Base-by-base conservation (phyloP, 2,329 filamentous ascomycete species). In the Pseudogymnoascus sp. region DNA sequence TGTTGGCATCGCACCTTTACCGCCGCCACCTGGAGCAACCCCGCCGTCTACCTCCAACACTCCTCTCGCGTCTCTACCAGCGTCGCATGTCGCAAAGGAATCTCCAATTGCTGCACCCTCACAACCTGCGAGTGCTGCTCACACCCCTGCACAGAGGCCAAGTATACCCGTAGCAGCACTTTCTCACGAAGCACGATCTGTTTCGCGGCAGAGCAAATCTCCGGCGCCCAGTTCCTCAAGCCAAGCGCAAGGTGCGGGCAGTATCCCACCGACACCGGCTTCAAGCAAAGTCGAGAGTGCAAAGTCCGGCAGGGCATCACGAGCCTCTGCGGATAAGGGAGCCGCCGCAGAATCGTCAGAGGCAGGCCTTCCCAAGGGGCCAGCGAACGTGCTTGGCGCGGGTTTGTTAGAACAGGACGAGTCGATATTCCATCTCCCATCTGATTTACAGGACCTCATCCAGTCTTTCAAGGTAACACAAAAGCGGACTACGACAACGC, bases 1-100 rank as follows among this genome's bases (percentile, higher is more conserved):
- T 72, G 88, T 97, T 31, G 94, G 94, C 27, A 97, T 99, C 71
- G 88, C 93, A 63, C 94, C 94, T 41, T 80, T 97, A 71, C 94
- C 94, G 62, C 93, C 94, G 65, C 94, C 94, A 70, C 92, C 92
- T 29, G 89, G 89, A 38, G 75, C 80, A 44, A 63, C 70, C n/a
- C 85, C 81, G 64, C 75, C 79, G 64, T 77, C 75, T 60, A 78
- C 67, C 67, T 82, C 78, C n/a, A 65, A 69, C 51, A 64, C 63
- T 8, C 67, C 71, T 41, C 66, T 73, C 66, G 68, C 71, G 29
- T 66, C 68, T 38, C 78, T 80, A 66, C 76, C 79, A 33, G 74
- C 76, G 63, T 76, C 78, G 61, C 82, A 78, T 70, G 71, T 80
- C 59, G 81, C 86, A 27, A 86, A 81, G 27, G 78, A 79, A 63